phyloP scores from a whole-genome alignment of 768 basidiomycete genomes.

The Collybia nuda region DNA sequence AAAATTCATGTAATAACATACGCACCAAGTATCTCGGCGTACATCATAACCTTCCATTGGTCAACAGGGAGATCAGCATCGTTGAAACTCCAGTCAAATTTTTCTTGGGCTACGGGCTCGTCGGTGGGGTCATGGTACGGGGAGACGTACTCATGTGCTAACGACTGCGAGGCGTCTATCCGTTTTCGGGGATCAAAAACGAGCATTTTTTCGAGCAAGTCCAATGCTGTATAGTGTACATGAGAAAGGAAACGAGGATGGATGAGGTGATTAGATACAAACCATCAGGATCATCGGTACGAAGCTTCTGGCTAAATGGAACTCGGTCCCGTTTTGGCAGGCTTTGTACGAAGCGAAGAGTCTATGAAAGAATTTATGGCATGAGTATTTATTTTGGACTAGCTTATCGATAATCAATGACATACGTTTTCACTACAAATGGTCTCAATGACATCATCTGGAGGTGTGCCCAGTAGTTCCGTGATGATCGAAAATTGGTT shows the following conservation, averaged over 20 bases:
- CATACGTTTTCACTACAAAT: constrained; percentile 96
- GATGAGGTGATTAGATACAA: constrained; percentile 21
- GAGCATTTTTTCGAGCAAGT: constrained; percentile 97
- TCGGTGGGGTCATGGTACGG: constrained; percentile 99
- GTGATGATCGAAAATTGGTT: constrained; percentile 99
- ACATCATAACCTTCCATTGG: constrained; percentile 99
- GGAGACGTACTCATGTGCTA: constrained; percentile 90
- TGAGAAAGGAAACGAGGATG: constrained; percentile 3
- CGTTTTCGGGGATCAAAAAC: constrained; percentile 98
- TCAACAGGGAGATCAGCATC: constrained; percentile 98
- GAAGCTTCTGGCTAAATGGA: constrained; percentile 92
- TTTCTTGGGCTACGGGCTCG: constrained; percentile 90
- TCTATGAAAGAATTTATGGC: constrained; percentile 45
- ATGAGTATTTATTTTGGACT: neutral
- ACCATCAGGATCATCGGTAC: constrained; percentile 86
- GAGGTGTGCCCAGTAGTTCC: constrained; percentile 95
- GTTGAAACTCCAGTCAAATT: constrained; percentile 99
- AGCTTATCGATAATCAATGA: constrained; percentile 14
- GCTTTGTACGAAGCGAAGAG: constrained; percentile 97
- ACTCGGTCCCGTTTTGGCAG: constrained; percentile 95
- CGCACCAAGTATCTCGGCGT: constrained; percentile 94
- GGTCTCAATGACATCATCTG: constrained; percentile 99
- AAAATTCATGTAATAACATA: constrained; percentile 7
- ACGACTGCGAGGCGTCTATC: constrained; percentile 90
- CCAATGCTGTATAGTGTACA: constrained; percentile 64